Evolutionary conservation across 192 early-diverging fungal genomes (phyloP).

Genomic region (Dimargaris verticillata): DNA sequence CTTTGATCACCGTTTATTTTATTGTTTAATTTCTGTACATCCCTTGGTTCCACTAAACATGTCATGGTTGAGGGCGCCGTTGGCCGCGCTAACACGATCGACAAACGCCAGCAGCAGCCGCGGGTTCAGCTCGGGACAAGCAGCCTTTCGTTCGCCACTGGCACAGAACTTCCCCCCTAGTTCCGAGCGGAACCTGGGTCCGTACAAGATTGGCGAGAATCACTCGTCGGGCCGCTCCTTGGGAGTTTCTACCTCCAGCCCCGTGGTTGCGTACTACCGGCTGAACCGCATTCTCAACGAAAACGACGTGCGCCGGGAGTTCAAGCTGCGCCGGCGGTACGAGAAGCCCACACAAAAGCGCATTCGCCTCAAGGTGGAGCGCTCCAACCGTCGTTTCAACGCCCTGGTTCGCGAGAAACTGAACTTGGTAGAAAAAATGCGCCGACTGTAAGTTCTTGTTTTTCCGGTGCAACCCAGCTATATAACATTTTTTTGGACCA

Average conservation of each 20-base stretch:
- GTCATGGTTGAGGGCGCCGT: too few species aligned
- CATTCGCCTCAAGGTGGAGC: constrained; percentile 34
- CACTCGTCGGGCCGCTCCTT: constrained; percentile 30
- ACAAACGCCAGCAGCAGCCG: too few species aligned
- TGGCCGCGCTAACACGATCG: too few species aligned
- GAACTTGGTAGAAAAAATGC: constrained; percentile 45
- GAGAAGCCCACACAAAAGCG: constrained; percentile 51
- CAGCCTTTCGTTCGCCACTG: neutral
- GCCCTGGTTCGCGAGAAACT: constrained; percentile 44
- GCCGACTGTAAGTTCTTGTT: constrained; percentile 5
- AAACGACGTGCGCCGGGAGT: constrained; percentile 40
- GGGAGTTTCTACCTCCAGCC: constrained; percentile 20
- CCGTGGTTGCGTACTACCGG: constrained; percentile 30
- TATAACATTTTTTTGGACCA: too few species aligned
- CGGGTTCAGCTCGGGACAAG: too few species aligned
- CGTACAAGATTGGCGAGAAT: neutral
- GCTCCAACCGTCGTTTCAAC: constrained; percentile 37
- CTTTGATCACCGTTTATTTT: too few species aligned
- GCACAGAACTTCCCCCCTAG: neutral
- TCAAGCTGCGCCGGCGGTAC: constrained; percentile 34
- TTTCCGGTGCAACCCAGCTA: too few species aligned
- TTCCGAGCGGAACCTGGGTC: neutral
- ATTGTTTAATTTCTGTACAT: too few species aligned
- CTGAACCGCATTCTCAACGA: constrained; percentile 36
- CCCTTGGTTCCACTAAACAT: too few species aligned